A percentile compares a stretch with the other conserved stretches of the same genome.
Conservation (phyloP, 1,284 basidiomycete genomes). For the Jaminaea rosea region DNA sequence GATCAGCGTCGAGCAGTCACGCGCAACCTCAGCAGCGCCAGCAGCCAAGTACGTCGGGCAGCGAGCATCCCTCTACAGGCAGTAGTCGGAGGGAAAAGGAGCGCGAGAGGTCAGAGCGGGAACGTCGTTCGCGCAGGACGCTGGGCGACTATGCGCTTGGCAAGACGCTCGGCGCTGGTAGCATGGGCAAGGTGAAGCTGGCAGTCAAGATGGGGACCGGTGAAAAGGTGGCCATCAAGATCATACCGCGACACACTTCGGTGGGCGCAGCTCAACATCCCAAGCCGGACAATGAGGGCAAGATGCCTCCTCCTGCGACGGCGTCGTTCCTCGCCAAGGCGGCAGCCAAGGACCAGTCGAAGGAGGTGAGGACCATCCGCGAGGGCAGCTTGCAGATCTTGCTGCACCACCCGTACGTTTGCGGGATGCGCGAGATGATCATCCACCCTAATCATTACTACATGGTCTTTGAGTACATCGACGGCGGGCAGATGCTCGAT, state of each 20-base stretch:
- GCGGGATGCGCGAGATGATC: conserved; percentile 93
- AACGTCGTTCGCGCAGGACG: conserved; percentile 28
- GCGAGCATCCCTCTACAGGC: conserved; percentile 11
- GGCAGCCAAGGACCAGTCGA: conserved; percentile 73
- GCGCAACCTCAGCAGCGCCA: conserved; percentile 16
- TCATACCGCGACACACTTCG: conserved; percentile 73
- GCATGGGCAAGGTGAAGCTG: conserved; percentile 98
- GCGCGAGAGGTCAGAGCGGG: conserved; percentile 21
- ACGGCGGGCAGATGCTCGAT: conserved; percentile 98
- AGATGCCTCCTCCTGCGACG: conserved; percentile 27
- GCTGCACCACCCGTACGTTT: conserved; percentile 95
- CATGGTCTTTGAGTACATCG: conserved; percentile 98
- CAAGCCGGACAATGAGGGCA: conserved; percentile 41
- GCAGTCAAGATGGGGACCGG: conserved; percentile 79
- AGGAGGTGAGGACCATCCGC: conserved; percentile 88
- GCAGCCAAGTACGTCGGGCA: conserved; percentile 7
- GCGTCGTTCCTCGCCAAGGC: conserved; percentile 37
- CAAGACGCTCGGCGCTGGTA: conserved; percentile 93
- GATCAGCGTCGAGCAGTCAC: too few species aligned
- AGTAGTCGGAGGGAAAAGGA: conserved; percentile 15
- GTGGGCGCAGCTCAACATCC: conserved; percentile 49
- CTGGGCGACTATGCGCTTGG: conserved; percentile 91
- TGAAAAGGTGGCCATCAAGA: conserved; percentile 98
- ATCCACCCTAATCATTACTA: conserved; percentile 67
- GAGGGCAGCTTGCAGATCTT: conserved; percentile 88